Conservation (phyloP, 2,329 filamentous ascomycete species). For the Microascus cirrosus region DNA sequence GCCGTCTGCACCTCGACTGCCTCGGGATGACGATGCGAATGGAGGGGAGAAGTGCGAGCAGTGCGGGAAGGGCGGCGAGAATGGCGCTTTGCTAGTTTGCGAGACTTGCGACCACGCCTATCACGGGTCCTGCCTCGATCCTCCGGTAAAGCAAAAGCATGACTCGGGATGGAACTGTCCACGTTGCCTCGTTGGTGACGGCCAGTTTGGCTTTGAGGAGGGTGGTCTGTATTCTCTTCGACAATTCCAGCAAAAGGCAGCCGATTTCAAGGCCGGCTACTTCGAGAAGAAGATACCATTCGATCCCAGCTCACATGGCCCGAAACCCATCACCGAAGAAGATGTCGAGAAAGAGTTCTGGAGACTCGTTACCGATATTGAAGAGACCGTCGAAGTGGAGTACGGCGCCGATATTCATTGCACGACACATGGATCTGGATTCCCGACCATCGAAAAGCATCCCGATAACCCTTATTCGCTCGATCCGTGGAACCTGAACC, state of each 20-base stretch:
- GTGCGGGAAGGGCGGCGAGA: constrained; percentile 70
- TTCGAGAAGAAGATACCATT: constrained; percentile 86
- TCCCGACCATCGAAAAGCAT: constrained; percentile 86
- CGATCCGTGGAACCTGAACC: constrained; percentile 92
- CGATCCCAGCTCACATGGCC: constrained; percentile 71
- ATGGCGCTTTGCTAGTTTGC: constrained; percentile 62
- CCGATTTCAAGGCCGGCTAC: constrained; percentile 88
- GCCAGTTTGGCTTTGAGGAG: constrained; percentile 95
- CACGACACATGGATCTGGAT: constrained; percentile 93
- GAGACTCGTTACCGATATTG: constrained; percentile 84
- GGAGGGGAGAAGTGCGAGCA: constrained; percentile 65
- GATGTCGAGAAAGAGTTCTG: constrained; percentile 96
- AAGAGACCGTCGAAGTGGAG: constrained; percentile 94
- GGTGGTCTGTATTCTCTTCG: constrained; percentile 90
- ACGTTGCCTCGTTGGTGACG: constrained; percentile 87
- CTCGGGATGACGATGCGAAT: constrained; percentile 37
- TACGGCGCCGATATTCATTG: constrained; percentile 98
- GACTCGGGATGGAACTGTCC: constrained; percentile 94
- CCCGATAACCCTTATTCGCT: constrained; percentile 78
- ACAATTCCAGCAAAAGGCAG: constrained; percentile 92
- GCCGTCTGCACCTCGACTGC: constrained; percentile 60
- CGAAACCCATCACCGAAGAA: constrained; percentile 77
- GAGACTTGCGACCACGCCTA: constrained; percentile 87
- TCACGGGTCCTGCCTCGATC: constrained; percentile 82
- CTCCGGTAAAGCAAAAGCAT: constrained; percentile 64